Evolutionary conservation across 768 basidiomycete genomes (phyloP).

Genomic region (Lentinula aciculospora): DNA sequence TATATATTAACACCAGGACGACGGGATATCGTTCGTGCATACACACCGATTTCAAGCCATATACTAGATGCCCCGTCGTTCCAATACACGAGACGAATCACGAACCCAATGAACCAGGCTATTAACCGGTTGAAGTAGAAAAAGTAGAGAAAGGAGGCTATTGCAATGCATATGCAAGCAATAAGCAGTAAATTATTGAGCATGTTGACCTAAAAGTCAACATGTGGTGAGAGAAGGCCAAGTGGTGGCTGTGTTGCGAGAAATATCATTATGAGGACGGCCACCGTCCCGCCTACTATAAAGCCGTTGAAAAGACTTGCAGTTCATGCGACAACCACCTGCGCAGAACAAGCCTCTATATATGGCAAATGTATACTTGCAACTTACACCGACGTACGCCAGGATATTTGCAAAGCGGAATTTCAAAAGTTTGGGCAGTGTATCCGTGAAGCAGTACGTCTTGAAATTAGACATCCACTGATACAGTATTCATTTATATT

Average conservation of each 20-base stretch:
- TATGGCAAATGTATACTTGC: slow-evolving; percentile 90
- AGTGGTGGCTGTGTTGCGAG: neutral
- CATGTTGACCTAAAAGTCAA: no score
- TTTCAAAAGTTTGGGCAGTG: slow-evolving; percentile 83
- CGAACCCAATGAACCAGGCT: slow-evolving; percentile 57
- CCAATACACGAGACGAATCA: slow-evolving; percentile 75
- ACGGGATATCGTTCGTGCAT: neutral
- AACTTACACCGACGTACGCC: slow-evolving; percentile 77
- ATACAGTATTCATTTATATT: neutral
- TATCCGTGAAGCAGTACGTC: slow-evolving; percentile 66
- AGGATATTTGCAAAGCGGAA: slow-evolving; percentile 80
- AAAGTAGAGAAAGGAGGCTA: slow-evolving; percentile 62
- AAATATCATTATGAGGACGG: neutral
- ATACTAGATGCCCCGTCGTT: slow-evolving; percentile 67
- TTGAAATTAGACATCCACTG: neutral
- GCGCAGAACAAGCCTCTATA: slow-evolving; percentile 60
- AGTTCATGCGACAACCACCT: slow-evolving; percentile 67
- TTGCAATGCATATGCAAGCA: slow-evolving; percentile 52
- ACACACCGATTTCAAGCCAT: slow-evolving; percentile 79
- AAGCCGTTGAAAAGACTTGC: slow-evolving; percentile 62
- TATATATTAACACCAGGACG: slow-evolving; percentile 2
- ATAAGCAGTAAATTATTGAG: slow-evolving; percentile 56
- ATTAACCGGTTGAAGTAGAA: slow-evolving; percentile 92
- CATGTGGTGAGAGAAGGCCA: neutral
- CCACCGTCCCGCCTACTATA: slow-evolving; percentile 18